phyloP scores from a whole-genome alignment of 164 flowering plant species.

The Piper longum region DNA sequence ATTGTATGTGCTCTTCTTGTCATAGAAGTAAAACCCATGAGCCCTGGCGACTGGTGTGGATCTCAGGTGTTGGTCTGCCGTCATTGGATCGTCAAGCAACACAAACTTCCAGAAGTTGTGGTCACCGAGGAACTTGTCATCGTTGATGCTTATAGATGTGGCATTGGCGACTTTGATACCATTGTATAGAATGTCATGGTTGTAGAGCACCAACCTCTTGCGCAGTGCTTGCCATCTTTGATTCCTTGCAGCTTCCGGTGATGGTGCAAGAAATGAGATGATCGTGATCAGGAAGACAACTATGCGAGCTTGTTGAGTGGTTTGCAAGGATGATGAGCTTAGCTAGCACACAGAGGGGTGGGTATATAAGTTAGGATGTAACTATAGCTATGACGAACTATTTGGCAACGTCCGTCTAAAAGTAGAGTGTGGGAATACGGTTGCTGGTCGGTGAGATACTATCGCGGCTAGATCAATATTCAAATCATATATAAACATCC shows the following conservation, averaged over 20 bases:
- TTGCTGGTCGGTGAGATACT: no score
- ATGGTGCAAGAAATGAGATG: not conserved
- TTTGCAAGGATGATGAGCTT: no score
- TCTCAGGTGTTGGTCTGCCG: slow-evolving; percentile 15
- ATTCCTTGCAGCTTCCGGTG: slow-evolving; percentile 1
- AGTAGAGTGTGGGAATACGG: no score
- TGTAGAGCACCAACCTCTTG: slow-evolving; percentile 24
- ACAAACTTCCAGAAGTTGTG: slow-evolving; percentile 36
- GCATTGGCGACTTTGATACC: slow-evolving; percentile 32
- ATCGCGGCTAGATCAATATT: no score
- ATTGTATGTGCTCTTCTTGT: slow-evolving; percentile 17
- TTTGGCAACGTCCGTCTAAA: no score
- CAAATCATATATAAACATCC: no score
- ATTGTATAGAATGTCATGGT: slow-evolving; percentile 36
- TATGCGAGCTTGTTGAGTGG: no score
- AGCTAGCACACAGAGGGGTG: no score
- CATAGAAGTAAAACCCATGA: slow-evolving; percentile 19
- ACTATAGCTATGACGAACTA: no score
- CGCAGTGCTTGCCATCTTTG: slow-evolving; percentile 21
- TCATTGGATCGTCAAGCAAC: slow-evolving; percentile 32
- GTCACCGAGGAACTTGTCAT: not conserved
- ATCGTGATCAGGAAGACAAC: not conserved
- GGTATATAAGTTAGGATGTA: no score
- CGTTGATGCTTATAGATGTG: slow-evolving; percentile 6
- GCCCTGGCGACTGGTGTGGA: slow-evolving; percentile 15